These are phyloP conservation scores for Maudiozyma turicensis DNA, from an alignment of 805 yeast genomes.

Conservation along the genomic window DNA sequence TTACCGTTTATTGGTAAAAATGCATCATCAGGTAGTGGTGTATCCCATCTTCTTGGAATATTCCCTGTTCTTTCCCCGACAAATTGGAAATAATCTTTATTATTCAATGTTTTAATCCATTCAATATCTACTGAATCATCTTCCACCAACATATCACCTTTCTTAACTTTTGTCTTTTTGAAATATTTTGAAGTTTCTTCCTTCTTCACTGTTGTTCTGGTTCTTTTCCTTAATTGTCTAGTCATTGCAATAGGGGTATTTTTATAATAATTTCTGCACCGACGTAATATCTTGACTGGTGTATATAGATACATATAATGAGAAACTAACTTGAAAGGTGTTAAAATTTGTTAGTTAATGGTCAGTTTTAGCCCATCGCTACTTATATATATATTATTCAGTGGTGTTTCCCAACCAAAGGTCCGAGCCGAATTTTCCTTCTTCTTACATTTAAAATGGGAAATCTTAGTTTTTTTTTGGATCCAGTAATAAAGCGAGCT, in stretches of 20 bases:
- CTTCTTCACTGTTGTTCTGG: neutral
- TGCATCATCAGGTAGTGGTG: constrained; percentile 10
- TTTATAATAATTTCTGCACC: too few species aligned
- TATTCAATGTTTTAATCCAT: constrained; percentile 21
- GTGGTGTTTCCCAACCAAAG: too few species aligned
- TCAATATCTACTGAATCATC: constrained; percentile 14
- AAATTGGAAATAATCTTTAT: constrained; percentile 22
- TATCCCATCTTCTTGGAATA: constrained; percentile 16
- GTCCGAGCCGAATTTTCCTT: too few species aligned
- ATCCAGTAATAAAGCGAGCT: too few species aligned
- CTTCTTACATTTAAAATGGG: too few species aligned
- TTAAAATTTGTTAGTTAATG: too few species aligned
- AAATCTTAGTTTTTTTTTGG: too few species aligned
- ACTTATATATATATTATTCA: too few species aligned
- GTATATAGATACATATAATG: too few species aligned
- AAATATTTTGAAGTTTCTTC: constrained; percentile 6
- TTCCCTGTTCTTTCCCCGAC: constrained; percentile 19
- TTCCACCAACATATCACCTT: neutral
- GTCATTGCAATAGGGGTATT: neutral
- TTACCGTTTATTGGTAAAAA: constrained; percentile 6
- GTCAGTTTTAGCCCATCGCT: too few species aligned
- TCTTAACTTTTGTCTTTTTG: constrained; percentile 1
- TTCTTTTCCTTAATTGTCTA: neutral
- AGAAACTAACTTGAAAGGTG: too few species aligned
- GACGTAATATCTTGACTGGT: too few species aligned